Evolutionary conservation across 2,329 filamentous ascomycete genomes (phyloP).

Genomic region (Niveomyces coronatus): DNA sequence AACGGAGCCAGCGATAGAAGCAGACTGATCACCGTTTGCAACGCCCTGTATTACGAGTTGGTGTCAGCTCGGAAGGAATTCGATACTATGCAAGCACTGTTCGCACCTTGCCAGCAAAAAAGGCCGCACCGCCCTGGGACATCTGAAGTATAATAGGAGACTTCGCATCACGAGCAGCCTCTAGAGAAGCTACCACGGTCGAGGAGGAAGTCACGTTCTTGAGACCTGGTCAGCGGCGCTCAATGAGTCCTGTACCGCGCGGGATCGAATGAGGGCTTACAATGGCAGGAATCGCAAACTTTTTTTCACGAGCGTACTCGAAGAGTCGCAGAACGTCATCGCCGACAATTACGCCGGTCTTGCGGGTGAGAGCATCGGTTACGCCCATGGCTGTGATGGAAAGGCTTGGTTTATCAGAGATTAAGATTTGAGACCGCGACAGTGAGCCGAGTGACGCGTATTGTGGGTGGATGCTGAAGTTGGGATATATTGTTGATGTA

Average conservation of each 20-base stretch:
- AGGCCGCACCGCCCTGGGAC: conserved; percentile 87
- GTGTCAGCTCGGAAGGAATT: no score
- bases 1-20: conserved; percentile 78
- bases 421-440: background rate
- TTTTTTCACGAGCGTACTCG: conserved; percentile 78
- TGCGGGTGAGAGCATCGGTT: conserved; percentile 36
- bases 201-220: conserved; percentile 88
- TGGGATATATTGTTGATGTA: background rate
- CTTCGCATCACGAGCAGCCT: conserved; percentile 89
- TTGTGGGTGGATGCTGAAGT: no score
- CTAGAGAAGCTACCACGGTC: conserved; percentile 65
- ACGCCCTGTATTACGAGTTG: conserved; percentile 61
- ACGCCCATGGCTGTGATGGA: conserved; percentile 26
- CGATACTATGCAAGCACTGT: background rate
- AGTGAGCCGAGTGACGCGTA: background rate
- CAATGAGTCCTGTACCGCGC: conserved; percentile 1
- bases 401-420: conserved; percentile 5
- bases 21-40: conserved; percentile 69
- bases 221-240: background rate
- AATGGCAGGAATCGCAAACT: conserved; percentile 81
- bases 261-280: conserved; percentile 18
- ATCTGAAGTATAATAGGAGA: conserved; percentile 87
- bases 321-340: conserved; percentile 58
- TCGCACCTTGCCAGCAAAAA: conserved; percentile 74
- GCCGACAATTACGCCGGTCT: conserved; percentile 44